Base-by-base conservation (phyloP, 2,329 filamentous ascomycete genomes). In the Pseudogymnoascus sp. region DNA sequence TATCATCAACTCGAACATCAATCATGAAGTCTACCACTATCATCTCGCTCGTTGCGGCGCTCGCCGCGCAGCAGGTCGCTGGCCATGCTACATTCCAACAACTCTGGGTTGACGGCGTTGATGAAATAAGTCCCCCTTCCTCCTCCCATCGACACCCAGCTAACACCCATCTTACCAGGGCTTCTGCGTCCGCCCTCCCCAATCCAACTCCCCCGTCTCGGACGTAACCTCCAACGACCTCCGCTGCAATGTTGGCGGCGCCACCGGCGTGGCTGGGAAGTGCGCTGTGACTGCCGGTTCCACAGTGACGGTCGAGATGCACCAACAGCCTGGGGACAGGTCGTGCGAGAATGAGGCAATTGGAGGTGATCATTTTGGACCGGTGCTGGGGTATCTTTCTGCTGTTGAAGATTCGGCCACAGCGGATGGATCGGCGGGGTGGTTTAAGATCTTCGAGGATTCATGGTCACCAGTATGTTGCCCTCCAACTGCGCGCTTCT, bases 381-480 rank as follows among this genome's bases (percentile, higher is more conserved):
- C 81, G 2, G 79, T 83, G 26, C 75, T 81, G 59, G 75, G 80
- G 1, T 83, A 83, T 69, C 73, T 82, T 60, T 76, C 76, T 69
- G 77, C 80, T 65, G 81, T 83, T n/a, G 64, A 72, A 31, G 76
- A 82, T 67, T 76, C 81, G 2, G 69, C 75, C 31, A 76, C 73
- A 0, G 78, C 79, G 55, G 74, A 76, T 62, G 77, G 77, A 1
- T 69, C 73, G 3, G 73, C 77, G 16, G 70, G 72, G 4, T 83
- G 78, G 78, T 82, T 83, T 75, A 83, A 83, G 74, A 77, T 83
- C 64, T 80, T 76, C 66, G 75, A 80, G 64, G 75, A 80, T 65
- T 77, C 78, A 2, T 78, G 78, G 67, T 29, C 59, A 16, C 59
- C 19, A 16, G 59, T 61, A 37, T 45, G 59, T 19, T 19, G 19